Conservation (phyloP, 768 basidiomycete species). For the Cyclocybe cylindracea region DNA sequence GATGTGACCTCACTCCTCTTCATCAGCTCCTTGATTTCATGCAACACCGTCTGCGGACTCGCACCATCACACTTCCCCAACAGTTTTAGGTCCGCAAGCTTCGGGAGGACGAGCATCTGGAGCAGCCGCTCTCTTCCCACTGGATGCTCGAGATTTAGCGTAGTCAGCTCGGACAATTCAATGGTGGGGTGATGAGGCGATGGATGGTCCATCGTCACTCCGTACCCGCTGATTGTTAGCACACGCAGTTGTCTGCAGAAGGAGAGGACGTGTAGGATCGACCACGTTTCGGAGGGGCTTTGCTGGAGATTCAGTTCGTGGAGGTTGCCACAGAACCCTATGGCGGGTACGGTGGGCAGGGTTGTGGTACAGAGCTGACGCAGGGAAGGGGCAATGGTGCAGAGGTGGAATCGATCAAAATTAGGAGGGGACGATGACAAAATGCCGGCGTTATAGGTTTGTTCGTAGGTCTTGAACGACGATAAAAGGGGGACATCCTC, state of each 20-base stretch:
- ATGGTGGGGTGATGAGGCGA: neutral
- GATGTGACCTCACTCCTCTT: slow-evolving; percentile 13
- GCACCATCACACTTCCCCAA: slow-evolving; percentile 10
- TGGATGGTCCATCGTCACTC: slow-evolving; percentile 2
- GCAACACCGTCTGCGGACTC: slow-evolving; percentile 4
- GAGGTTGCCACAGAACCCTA: slow-evolving; percentile 7
- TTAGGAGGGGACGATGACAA: neutral
- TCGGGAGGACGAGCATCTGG: slow-evolving; percentile 10
- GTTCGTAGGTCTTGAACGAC: slow-evolving; percentile 10
- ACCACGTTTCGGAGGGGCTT: slow-evolving; percentile 13
- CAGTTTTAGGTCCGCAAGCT: slow-evolving; percentile 9
- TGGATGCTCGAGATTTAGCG: slow-evolving; percentile 17
- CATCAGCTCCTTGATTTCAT: slow-evolving; percentile 9
- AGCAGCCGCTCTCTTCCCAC: slow-evolving; percentile 10
- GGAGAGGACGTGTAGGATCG: slow-evolving; percentile 7
- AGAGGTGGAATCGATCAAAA: slow-evolving; percentile 4
- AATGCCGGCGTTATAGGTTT: neutral
- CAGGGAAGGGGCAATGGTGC: slow-evolving; percentile 5
- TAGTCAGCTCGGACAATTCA: slow-evolving; percentile 9
- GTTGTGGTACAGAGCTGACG: slow-evolving; percentile 9
- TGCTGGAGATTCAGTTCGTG: slow-evolving; percentile 15
- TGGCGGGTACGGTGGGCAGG: slow-evolving; percentile 1
- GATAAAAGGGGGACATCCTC: slow-evolving; percentile 12
- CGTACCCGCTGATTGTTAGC: slow-evolving; percentile 15
- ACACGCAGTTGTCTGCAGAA: slow-evolving; percentile 9